Percentiles rank a stretch among this genome's conserved stretches.
These are phyloP conservation scores for Sordariomycetes sp. DNA, from an alignment of 2,329 filamentous ascomycete genomes.

Conservation along the genomic window DNA sequence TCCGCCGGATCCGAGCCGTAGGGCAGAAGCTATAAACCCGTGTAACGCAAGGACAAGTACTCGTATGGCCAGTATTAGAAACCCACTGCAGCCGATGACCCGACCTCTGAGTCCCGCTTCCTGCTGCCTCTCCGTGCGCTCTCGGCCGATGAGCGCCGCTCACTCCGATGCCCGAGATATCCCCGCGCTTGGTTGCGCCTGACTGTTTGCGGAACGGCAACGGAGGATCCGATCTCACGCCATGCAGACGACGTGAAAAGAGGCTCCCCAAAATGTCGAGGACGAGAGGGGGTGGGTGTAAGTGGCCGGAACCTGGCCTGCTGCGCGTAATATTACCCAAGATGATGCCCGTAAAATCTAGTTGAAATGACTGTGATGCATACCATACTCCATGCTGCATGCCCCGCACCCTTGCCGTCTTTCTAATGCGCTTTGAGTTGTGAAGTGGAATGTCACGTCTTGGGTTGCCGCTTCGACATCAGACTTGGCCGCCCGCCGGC, in stretches of 20 bases:
- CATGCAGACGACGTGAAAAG: no score
- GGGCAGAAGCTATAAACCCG: not conserved
- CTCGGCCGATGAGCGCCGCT: not conserved
- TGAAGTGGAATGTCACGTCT: not conserved
- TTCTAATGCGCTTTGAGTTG: not conserved
- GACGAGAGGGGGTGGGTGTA: not conserved
- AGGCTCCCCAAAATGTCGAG: not conserved
- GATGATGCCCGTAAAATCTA: not conserved
- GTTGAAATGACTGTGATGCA: not conserved
- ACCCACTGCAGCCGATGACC: not conserved
- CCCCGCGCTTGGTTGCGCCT: not conserved
- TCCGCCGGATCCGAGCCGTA: not conserved
- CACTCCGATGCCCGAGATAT: not conserved
- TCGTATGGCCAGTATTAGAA: not conserved
- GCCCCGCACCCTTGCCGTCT: not conserved
- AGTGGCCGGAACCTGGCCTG: not conserved
- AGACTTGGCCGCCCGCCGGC: not conserved
- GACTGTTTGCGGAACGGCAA: not conserved
- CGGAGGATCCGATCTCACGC: not conserved
- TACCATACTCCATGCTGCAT: not conserved
- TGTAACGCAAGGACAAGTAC: not conserved
- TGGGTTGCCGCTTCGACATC: not conserved
- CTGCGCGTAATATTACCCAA: not conserved
- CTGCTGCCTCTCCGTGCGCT: not conserved
- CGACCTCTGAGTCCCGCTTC: not conserved